Conservation (phyloP, 1,284 basidiomycete genomes). For the Chalciporus sp. region DNA sequence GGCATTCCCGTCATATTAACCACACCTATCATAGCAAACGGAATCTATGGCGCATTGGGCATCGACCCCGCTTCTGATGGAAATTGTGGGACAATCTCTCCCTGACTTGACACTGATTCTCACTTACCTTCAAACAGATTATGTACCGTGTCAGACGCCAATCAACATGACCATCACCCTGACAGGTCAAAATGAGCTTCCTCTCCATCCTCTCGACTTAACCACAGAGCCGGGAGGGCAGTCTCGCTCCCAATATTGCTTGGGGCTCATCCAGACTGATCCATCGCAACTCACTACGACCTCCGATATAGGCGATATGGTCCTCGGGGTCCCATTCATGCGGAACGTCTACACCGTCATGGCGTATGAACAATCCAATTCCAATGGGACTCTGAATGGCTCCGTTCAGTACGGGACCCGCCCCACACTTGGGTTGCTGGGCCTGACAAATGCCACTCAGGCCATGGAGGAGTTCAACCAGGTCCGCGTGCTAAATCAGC, state of each 20-base stretch:
- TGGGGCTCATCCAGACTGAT: conserved; percentile 65
- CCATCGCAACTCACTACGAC: conserved; percentile 40
- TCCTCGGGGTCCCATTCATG: conserved; percentile 75
- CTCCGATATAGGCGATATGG: conserved; percentile 56
- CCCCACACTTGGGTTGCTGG: conserved; percentile 59
- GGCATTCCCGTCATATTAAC: conserved; percentile 68
- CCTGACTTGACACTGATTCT: neutral
- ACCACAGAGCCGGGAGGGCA: conserved; percentile 43
- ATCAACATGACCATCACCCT: conserved; percentile 70
- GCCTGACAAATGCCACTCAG: conserved; percentile 56
- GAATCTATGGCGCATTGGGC: conserved; percentile 75
- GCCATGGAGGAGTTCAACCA: conserved; percentile 67
- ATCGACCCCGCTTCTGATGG: conserved; percentile 61
- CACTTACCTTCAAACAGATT: conserved; percentile 47
- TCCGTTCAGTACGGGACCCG: conserved; percentile 30
- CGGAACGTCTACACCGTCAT: conserved; percentile 74
- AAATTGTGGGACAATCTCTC: conserved; percentile 50
- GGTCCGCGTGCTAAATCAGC: conserved; percentile 63
- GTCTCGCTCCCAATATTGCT: conserved; percentile 50
- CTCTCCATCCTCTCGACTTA: conserved; percentile 73
- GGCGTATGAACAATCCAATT: conserved; percentile 55
- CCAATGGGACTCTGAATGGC: conserved; percentile 46
- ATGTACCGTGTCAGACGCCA: conserved; percentile 67
- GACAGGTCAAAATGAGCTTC: conserved; percentile 53
- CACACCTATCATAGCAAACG: conserved; percentile 62